Percentiles rank a stretch among this genome's conserved stretches.
Conservation (phyloP, 108 stramenopile species). For the Pseudonitzschia pungens region DNA sequence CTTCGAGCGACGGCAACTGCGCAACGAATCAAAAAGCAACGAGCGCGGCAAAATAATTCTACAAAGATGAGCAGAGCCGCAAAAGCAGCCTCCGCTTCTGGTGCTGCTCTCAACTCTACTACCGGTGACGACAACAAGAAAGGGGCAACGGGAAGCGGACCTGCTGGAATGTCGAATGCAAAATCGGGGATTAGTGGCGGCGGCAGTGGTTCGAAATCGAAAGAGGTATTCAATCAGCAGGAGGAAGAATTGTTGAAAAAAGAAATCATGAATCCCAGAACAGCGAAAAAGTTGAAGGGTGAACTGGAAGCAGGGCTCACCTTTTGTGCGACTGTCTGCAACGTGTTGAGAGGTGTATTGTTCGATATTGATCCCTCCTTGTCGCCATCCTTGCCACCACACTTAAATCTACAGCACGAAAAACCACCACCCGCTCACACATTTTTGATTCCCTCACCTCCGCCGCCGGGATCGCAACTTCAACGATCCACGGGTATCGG, state of each 20-base stretch:
- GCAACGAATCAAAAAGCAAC: slow-evolving; percentile 73
- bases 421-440: slow-evolving; percentile 17
- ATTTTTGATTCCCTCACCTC: slow-evolving; percentile 15
- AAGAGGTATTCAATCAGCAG: slow-evolving; percentile 23
- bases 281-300: slow-evolving; percentile 67
- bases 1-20: slow-evolving; percentile 61
- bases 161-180: slow-evolving; percentile 9
- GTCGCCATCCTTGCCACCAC: slow-evolving; percentile 24
- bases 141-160: slow-evolving; percentile 23
- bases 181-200: neutral
- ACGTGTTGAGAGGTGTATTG: slow-evolving; percentile 51
- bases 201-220: slow-evolving; percentile 13
- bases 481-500: neutral
- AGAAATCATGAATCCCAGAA: slow-evolving; percentile 66
- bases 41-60: slow-evolving; percentile 52
- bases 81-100: slow-evolving; percentile 16
- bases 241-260: slow-evolving; percentile 40
- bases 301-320: slow-evolving; percentile 63
- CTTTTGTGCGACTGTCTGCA: slow-evolving; percentile 61
- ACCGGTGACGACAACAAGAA: slow-evolving; percentile 27
- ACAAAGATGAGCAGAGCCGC: slow-evolving; percentile 34
- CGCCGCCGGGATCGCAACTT: neutral
- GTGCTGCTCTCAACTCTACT: neutral
- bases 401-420: slow-evolving; percentile 14
- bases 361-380: slow-evolving; percentile 53